Percentiles rank a stretch among this genome's conserved stretches.
phyloP scores from a whole-genome alignment of 2,329 filamentous ascomycete genomes.

The Penicillium rolfsii region DNA sequence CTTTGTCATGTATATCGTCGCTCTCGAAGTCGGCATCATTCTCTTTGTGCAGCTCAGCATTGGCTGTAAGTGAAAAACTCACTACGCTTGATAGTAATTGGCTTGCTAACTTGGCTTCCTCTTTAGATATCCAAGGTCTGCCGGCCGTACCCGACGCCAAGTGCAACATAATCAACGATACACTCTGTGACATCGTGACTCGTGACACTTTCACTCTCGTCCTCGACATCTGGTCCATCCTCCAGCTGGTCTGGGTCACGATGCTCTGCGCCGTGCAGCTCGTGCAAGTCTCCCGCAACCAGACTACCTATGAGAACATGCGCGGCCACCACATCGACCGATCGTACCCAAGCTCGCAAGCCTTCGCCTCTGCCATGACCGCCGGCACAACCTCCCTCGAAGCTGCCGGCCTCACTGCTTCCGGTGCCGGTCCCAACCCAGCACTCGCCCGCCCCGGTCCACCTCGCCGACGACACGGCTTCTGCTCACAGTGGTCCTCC shows the following conservation, averaged over 20 bases:
- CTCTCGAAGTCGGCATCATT: constrained; percentile 73
- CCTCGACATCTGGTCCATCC: constrained; percentile 73
- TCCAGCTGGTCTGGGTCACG: constrained; percentile 94
- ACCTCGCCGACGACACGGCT: constrained; percentile 59
- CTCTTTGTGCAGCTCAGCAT: constrained; percentile 72
- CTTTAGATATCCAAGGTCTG: constrained; percentile 65
- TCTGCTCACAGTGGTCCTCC: constrained; percentile 77
- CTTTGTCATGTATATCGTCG: constrained; percentile 87
- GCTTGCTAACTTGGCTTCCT: constrained; percentile 4
- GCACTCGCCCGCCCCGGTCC: constrained; percentile 54
- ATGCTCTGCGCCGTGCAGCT: constrained; percentile 96
- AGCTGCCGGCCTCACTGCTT: constrained; percentile 69
- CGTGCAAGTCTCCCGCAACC: constrained; percentile 84
- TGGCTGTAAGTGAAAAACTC: constrained; percentile 60
- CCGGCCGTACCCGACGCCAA: constrained; percentile 52
- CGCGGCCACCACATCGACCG: constrained; percentile 69
- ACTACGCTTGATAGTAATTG: not conserved
- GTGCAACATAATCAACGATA: constrained; percentile 77
- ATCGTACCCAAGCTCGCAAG: constrained; percentile 57
- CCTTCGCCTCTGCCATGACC: constrained; percentile 69
- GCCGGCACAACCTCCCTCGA: constrained; percentile 68
- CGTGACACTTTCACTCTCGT: constrained; percentile 83
- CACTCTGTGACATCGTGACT: constrained; percentile 75
- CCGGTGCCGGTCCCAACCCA: constrained; percentile 67
- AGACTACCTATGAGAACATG: constrained; percentile 98